A percentile compares a stretch with the other conserved stretches of the same genome.
Evolutionary conservation across 2,329 filamentous ascomycete species (phyloP).

Genomic region (Sporothrix dimorphospora): DNA sequence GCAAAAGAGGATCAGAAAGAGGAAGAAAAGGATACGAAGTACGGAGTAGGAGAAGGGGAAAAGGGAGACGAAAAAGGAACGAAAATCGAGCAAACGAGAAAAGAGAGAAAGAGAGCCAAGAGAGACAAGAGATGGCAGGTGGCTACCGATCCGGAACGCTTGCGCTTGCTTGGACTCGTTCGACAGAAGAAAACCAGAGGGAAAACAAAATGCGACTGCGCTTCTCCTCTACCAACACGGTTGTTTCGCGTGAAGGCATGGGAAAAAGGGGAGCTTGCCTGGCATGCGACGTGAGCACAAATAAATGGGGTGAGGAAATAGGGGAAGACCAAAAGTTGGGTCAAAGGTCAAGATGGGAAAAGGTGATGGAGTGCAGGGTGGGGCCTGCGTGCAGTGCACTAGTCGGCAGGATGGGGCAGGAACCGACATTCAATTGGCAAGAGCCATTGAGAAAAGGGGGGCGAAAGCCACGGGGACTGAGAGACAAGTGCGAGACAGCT

Average conservation of each 20-base stretch:
- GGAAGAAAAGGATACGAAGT: conserved; percentile 7
- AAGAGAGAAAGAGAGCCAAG: neutral
- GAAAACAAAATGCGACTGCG: conserved; percentile 18
- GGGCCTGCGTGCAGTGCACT: conserved; percentile 7
- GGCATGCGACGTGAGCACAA: conserved; percentile 21
- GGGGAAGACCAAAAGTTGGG: conserved; percentile 13
- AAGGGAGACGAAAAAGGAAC: neutral
- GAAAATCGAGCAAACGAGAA: neutral
- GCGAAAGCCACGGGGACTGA: conserved; percentile 1
- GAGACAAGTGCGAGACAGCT: neutral
- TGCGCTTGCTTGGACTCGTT: neutral
- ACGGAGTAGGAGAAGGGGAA: neutral
- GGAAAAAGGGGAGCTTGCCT: conserved; percentile 22
- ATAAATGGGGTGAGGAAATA: conserved; percentile 26
- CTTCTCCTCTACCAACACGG: conserved; percentile 17
- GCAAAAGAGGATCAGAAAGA: neutral
- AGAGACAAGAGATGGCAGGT: neutral
- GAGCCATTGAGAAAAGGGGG: conserved; percentile 1
- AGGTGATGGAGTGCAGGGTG: conserved; percentile 18
- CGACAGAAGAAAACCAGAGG: neutral
- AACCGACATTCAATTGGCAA: conserved; percentile 10
- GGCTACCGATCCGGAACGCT: neutral
- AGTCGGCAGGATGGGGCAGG: conserved; percentile 4
- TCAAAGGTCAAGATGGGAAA: conserved; percentile 15
- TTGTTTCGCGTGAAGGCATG: conserved; percentile 26